Conservation (phyloP, 139 green algal species). For the Chlamydomonas applanata region DNA sequence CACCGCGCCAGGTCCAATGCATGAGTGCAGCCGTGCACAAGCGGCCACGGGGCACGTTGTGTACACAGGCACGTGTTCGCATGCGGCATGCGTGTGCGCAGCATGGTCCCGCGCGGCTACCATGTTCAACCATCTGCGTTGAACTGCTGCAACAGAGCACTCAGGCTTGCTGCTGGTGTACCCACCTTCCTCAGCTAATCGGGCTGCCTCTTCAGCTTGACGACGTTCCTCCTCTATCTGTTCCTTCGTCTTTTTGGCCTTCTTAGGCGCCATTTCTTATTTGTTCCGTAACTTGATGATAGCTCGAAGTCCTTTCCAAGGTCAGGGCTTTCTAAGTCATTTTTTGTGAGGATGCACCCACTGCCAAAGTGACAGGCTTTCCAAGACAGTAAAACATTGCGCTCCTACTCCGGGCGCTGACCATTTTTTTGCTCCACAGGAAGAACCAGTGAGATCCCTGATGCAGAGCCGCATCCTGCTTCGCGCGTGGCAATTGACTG, state of each 20-base stretch:
- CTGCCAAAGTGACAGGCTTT: background rate
- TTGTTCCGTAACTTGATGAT: background rate
- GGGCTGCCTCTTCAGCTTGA: constrained; percentile 35
- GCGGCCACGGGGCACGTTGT: too few species aligned
- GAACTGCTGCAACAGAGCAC: background rate
- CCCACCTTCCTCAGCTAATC: constrained; percentile 39
- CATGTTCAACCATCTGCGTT: too few species aligned
- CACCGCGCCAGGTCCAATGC: background rate
- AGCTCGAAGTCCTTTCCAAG: background rate
- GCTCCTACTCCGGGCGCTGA: too few species aligned
- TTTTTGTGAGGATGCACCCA: background rate
- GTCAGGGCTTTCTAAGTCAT: background rate
- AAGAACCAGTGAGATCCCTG: too few species aligned
- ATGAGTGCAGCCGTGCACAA: too few species aligned
- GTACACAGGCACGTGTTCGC: too few species aligned
- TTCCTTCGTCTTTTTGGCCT: constrained; percentile 54
- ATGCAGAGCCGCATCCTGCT: too few species aligned
- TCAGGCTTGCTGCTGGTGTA: too few species aligned
- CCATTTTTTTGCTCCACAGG: too few species aligned
- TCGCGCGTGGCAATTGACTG: too few species aligned
- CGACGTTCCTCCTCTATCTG: constrained; percentile 43
- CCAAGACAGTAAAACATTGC: background rate
- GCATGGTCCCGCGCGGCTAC: too few species aligned
- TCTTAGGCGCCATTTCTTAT: constrained; percentile 12
- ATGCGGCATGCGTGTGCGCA: too few species aligned